Base-by-base conservation (phyloP, 2,329 filamentous ascomycete genomes). In the Myrmaecium sp. region DNA sequence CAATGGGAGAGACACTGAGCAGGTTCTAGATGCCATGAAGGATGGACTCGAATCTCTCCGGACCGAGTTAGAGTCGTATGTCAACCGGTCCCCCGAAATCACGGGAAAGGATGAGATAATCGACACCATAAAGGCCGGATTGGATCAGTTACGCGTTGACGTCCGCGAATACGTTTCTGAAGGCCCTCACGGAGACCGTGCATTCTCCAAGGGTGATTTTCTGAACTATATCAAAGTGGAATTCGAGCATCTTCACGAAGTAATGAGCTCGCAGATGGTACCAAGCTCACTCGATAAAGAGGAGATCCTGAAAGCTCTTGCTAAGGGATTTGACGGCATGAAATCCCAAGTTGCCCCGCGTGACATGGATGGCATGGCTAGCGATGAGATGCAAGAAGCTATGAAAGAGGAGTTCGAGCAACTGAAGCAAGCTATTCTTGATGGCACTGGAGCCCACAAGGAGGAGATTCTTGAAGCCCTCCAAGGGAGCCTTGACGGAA, bases 11-110 rank as follows among this genome's bases (percentile, higher is more conserved):
- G 81, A 89, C 44, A 86, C 82, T 0, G 83, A 93, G 47, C 81
- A 93, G 47, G 73, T 92, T 8, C 60, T 94, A 4, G 80, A 89
- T 47, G 79, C 82, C 1, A 74, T 91, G 22, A 86, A 82, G 38
- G 81, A 92, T 44, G 83, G 83, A 0, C 64, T 93, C 9, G 82
- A 92, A 38, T 74, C 69, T 37, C 66, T 95, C 5, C 73, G 82
- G 7, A 56, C 60, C 8, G 78, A 92, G 31, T 79, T 95, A 29
- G 81, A 93, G 43, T 61, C 60, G 22, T 92, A 91, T 37, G 72
- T 89, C 31, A 74, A 84, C 40, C 72, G 71, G 24, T 69, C 73
- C 5, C 63, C 70, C 10, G 77, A 77, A 32, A 63, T 69, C 2
- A 64, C 72, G 2, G 69, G 68, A 12, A 81, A 84, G 33, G 75